Conservation (phyloP, 148 eudicot species). For the Camellia granthamiana region DNA sequence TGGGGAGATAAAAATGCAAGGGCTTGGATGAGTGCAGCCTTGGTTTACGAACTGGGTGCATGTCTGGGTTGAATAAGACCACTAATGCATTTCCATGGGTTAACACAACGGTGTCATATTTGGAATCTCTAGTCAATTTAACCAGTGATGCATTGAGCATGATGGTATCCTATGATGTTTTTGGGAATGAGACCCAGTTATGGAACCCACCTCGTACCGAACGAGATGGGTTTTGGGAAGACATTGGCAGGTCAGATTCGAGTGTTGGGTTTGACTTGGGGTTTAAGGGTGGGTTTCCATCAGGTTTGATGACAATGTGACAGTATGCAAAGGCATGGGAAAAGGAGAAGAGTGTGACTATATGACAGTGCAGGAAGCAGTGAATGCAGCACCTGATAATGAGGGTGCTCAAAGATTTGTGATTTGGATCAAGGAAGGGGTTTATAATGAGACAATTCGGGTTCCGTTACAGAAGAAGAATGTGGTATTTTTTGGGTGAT, state of each 20-base stretch:
- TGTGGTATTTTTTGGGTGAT: slow-evolving; percentile 76
- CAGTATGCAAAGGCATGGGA: slow-evolving; percentile 50
- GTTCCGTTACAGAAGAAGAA: slow-evolving; percentile 65
- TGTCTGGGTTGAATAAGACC: slow-evolving; percentile 60
- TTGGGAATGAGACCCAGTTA: slow-evolving; percentile 32
- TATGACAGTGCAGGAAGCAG: slow-evolving; percentile 63
- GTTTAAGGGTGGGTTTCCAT: slow-evolving; percentile 28
- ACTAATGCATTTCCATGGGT: slow-evolving; percentile 39
- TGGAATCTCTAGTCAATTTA: slow-evolving; percentile 35
- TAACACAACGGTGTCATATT: slow-evolving; percentile 39
- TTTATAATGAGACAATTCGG: slow-evolving; percentile 75
- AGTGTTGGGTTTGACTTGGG: slow-evolving; percentile 7
- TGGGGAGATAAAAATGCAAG: slow-evolving; percentile 49
- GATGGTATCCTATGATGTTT: slow-evolving; percentile 43
- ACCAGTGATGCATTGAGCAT: slow-evolving; percentile 60
- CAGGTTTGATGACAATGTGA: slow-evolving; percentile 34
- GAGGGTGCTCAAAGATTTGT: slow-evolving; percentile 39
- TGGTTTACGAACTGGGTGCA: slow-evolving; percentile 64
- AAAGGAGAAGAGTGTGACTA: slow-evolving; percentile 26
- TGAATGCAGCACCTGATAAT: slow-evolving; percentile 45
- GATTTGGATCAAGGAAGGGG: slow-evolving; percentile 59
- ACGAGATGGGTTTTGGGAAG: slow-evolving; percentile 76
- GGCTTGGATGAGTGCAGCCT: slow-evolving; percentile 64
- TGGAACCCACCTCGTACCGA: slow-evolving; percentile 69
- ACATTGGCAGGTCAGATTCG: slow-evolving; percentile 1